Percentiles rank a stretch among this genome's conserved stretches.
phyloP scores from a whole-genome alignment of 2,329 filamentous ascomycete species.

The Beauveria pseudobassiana region DNA sequence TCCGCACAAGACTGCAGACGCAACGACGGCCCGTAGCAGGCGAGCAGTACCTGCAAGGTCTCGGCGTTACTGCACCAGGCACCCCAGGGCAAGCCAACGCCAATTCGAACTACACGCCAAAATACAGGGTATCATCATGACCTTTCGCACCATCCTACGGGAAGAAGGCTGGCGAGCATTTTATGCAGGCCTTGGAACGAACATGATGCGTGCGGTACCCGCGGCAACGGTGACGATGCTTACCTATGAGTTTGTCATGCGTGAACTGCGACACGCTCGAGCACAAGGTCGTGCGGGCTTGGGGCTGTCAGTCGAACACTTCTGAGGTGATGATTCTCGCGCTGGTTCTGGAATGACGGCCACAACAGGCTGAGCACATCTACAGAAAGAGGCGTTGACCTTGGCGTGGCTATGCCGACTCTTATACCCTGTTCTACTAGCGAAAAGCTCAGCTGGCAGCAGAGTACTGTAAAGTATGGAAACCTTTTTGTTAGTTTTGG shows the following conservation, averaged over 20 bases:
- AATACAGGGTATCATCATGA: constrained; percentile 76
- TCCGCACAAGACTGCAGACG: constrained; percentile 87
- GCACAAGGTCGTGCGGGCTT: constrained; percentile 30
- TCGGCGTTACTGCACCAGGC: constrained; percentile 35
- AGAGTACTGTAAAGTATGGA: neutral
- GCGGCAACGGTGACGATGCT: constrained; percentile 96
- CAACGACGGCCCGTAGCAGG: constrained; percentile 66
- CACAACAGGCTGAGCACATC: neutral
- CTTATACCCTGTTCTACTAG: neutral
- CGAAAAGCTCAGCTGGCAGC: neutral
- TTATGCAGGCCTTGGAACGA: constrained; percentile 94
- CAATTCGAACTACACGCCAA: constrained; percentile 33
- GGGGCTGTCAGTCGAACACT: constrained; percentile 3
- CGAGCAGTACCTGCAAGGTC: constrained; percentile 42
- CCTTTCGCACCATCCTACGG: constrained; percentile 72
- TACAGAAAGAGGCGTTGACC: neutral
- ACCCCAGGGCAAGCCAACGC: constrained; percentile 25
- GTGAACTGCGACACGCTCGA: constrained; percentile 38
- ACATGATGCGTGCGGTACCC: constrained; percentile 92
- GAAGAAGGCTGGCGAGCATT: constrained; percentile 97
- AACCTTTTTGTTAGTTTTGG: neutral
- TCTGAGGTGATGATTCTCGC: neutral
- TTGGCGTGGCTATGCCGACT: neutral
- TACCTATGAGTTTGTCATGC: constrained; percentile 79
- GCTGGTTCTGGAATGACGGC: neutral